These are phyloP conservation scores for Haplosporangium sp. DNA, from an alignment of 371 early-diverging fungal species.

Conservation along the genomic window DNA sequence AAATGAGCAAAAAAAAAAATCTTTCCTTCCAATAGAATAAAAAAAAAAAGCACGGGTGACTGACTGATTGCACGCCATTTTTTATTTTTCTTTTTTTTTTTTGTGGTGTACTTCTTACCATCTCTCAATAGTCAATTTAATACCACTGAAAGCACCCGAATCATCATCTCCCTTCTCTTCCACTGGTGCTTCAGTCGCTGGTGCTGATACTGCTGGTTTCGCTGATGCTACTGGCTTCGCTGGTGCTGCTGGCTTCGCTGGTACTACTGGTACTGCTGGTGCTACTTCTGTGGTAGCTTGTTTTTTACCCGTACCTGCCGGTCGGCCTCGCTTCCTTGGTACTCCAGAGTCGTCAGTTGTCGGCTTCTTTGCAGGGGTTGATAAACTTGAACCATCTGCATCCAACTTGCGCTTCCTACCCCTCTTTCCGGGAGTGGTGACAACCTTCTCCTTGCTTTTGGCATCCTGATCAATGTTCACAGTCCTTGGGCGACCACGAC, in stretches of 20 bases:
- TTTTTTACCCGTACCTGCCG: slow-evolving; percentile 38
- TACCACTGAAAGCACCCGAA: slow-evolving; percentile 4
- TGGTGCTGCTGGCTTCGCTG: not conserved
- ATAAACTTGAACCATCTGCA: not conserved
- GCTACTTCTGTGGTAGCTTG: not conserved
- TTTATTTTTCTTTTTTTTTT: not conserved
- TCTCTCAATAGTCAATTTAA: slow-evolving; percentile 47
- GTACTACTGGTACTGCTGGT: not conserved
- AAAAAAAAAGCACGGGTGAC: not conserved
- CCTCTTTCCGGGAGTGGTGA: not conserved
- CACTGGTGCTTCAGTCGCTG: not conserved
- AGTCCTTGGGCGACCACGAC: slow-evolving; percentile 2
- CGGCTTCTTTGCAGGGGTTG: slow-evolving; percentile 5
- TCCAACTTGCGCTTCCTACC: slow-evolving; percentile 15
- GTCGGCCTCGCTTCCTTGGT: slow-evolving; percentile 33
- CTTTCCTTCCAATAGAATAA: not conserved
- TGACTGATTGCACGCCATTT: not conserved
- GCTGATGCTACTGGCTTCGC: not conserved
- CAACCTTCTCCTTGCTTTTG: not conserved
- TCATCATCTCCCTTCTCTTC: slow-evolving; percentile 9
- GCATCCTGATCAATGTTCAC: not conserved
- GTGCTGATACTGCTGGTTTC: not conserved
- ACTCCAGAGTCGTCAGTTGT: not conserved
- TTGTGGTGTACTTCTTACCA: slow-evolving; percentile 17
- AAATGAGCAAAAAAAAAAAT: not conserved